Conservation (phyloP, 2,329 filamentous ascomycete genomes). For the Clarireedia homoeocarpa region DNA sequence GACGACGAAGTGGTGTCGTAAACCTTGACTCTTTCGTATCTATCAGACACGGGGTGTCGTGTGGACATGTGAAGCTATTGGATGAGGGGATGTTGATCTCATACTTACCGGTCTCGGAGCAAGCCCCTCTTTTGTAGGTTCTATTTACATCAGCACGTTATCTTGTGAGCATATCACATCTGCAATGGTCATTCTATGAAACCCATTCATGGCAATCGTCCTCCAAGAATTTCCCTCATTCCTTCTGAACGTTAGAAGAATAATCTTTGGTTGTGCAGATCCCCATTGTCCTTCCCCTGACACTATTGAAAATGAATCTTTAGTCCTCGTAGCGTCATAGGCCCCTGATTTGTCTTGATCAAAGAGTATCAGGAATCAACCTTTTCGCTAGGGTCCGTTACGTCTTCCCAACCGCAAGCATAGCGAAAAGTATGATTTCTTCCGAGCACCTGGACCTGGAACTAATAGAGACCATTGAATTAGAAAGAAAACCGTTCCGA, state of each 20-base stretch:
- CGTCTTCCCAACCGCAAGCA: too few species aligned
- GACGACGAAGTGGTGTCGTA: constrained; percentile 23
- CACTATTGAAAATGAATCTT: background rate
- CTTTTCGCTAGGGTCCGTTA: too few species aligned
- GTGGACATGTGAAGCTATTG: background rate
- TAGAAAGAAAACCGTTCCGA: background rate
- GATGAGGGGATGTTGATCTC: background rate
- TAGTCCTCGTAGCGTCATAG: background rate
- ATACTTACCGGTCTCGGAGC: background rate
- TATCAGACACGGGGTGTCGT: background rate
- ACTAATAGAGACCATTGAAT: background rate
- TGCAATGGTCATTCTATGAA: constrained; percentile 12
- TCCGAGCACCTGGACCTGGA: background rate
- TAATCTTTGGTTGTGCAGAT: background rate
- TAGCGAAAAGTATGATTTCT: background rate
- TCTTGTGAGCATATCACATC: constrained; percentile 17
- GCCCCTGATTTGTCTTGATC: too few species aligned
- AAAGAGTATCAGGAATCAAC: too few species aligned
- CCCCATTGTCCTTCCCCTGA: background rate
- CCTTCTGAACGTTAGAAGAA: constrained; percentile 2
- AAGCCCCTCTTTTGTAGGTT: background rate
- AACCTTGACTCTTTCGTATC: constrained; percentile 6
- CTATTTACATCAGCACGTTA: background rate
- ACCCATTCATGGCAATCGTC: constrained; percentile 18
- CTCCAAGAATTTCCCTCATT: background rate